These are phyloP conservation scores for Hibiscus syriacus DNA, from an alignment of 345 rosid species.

Conservation along the genomic window DNA sequence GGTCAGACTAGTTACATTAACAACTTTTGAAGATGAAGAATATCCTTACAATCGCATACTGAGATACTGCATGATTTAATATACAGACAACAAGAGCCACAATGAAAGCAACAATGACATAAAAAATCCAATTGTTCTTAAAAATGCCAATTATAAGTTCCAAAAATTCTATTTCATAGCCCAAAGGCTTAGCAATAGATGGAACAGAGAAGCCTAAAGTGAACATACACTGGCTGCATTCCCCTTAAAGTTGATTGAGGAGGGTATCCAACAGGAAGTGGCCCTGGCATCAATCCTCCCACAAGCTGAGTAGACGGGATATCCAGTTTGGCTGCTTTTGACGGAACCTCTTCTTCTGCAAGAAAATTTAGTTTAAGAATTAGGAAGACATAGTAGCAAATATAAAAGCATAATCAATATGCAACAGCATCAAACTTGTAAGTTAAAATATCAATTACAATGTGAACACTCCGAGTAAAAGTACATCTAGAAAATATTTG, in stretches of 20 bases:
- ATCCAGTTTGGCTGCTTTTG: constrained; percentile 66
- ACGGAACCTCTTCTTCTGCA: constrained; percentile 74
- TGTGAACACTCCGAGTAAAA: neutral
- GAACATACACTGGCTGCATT: constrained; percentile 56
- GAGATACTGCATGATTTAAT: neutral
- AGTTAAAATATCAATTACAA: neutral
- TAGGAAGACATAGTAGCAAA: neutral
- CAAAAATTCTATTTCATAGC: neutral
- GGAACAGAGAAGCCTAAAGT: neutral
- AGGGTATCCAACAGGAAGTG: constrained; percentile 58
- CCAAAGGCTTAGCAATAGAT: neutral
- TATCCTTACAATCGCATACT: neutral
- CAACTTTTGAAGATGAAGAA: neutral
- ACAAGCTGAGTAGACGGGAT: constrained; percentile 37
- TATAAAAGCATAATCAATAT: neutral
- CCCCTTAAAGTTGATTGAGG: constrained; percentile 48
- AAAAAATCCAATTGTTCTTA: neutral
- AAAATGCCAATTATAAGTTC: neutral
- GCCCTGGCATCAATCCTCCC: constrained; percentile 45
- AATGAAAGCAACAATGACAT: neutral
- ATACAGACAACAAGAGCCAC: neutral
- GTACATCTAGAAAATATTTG: neutral
- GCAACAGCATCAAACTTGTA: neutral
- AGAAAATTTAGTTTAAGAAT: constrained; percentile 12
- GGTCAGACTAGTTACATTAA: neutral